Conservation (phyloP, 176 grass and related monocot species). For the Raddia guianensis region DNA sequence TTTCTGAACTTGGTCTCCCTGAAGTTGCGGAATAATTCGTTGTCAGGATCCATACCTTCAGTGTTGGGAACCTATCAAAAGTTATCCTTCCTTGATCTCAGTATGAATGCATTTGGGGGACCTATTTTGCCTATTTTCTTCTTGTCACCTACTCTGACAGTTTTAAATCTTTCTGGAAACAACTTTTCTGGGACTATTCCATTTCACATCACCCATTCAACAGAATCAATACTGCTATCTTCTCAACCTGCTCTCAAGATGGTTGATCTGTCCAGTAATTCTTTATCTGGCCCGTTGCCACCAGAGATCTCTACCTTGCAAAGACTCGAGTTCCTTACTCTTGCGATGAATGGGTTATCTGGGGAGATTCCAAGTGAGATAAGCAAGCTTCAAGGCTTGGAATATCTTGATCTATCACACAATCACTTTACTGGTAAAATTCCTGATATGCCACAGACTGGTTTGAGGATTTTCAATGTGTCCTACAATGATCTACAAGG, state of each 20-base stretch:
- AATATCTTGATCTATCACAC: conserved; percentile 83
- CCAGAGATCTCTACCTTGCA: conserved; percentile 82
- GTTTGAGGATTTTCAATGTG: conserved; percentile 73
- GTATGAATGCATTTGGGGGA: conserved; percentile 73
- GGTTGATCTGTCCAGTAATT: conserved; percentile 87
- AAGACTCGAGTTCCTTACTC: conserved; percentile 67
- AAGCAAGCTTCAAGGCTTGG: conserved; percentile 64
- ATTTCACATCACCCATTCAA: conserved; percentile 70
- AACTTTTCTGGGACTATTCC: conserved; percentile 78
- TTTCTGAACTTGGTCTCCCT: conserved; percentile 72
- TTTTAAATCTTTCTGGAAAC: conserved; percentile 82
- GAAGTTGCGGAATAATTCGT: conserved; percentile 78
- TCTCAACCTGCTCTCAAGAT: conserved; percentile 66
- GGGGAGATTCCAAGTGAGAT: conserved; percentile 78
- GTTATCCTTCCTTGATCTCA: conserved; percentile 79
- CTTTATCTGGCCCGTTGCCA: conserved; percentile 69
- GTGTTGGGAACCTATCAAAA: conserved; percentile 80
- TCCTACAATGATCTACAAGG: conserved; percentile 86
- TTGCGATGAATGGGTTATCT: conserved; percentile 77
- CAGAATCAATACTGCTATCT: conserved; percentile 66
- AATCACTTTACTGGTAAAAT: conserved; percentile 79
- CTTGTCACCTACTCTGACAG: conserved; percentile 61
- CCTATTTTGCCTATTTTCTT: conserved; percentile 77
- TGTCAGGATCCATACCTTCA: conserved; percentile 74
- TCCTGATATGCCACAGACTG: conserved; percentile 77